Evolutionary conservation across 1,284 basidiomycete species (phyloP).

Genomic region (Bjerkandera adusta): DNA sequence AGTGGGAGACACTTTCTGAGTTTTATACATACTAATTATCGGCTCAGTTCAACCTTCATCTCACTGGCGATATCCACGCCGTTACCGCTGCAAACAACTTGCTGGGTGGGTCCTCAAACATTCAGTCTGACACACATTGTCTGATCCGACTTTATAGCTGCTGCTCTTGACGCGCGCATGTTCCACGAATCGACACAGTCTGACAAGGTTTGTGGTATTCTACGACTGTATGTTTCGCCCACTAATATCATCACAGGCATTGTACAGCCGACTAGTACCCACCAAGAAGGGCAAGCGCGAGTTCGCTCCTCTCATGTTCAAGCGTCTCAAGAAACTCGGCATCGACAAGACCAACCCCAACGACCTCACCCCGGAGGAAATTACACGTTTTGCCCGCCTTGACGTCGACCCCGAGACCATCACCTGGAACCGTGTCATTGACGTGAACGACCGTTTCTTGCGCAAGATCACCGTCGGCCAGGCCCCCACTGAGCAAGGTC

Average conservation of each 20-base stretch:
- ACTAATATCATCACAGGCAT: too few species aligned
- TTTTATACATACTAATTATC: slow-evolving; percentile 11
- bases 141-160: slow-evolving; percentile 51
- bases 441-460: slow-evolving; percentile 97
- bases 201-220: slow-evolving; percentile 81
- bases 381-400: slow-evolving; percentile 85
- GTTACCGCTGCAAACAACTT: slow-evolving; percentile 98
- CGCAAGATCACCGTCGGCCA: slow-evolving; percentile 94
- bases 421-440: slow-evolving; percentile 97
- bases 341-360: slow-evolving; percentile 95
- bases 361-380: slow-evolving; percentile 92
- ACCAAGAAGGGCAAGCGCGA: slow-evolving; percentile 93
- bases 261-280: slow-evolving; percentile 92
- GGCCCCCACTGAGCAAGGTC: slow-evolving; percentile 87
- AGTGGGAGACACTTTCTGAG: neutral
- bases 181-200: slow-evolving; percentile 97
- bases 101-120: slow-evolving; percentile 51
- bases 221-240: neutral
- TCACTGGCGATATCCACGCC: slow-evolving; percentile 98
- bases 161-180: slow-evolving; percentile 95
- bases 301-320: slow-evolving; percentile 96
- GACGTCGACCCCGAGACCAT: slow-evolving; percentile 92
- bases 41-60: slow-evolving; percentile 86
- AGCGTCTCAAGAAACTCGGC: slow-evolving; percentile 92
- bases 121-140: neutral